Conservation (phyloP, 2,329 filamentous ascomycete genomes). For the Phialocephala sp. region DNA sequence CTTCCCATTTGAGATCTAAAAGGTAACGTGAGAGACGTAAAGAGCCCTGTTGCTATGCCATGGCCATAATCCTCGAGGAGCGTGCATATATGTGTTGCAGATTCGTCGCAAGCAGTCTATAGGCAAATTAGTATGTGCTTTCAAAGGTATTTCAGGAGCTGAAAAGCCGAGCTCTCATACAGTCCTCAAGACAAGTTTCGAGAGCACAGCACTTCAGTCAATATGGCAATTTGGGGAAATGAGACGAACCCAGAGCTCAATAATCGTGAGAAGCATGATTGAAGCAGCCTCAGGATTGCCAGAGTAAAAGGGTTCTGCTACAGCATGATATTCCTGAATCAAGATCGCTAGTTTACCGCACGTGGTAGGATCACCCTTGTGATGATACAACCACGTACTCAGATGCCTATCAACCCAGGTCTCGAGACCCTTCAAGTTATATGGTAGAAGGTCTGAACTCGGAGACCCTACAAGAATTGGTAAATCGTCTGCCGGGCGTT, state of each 20-base stretch:
- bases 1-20: slow-evolving; percentile 47
- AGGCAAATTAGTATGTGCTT: no score
- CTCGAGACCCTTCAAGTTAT: slow-evolving; percentile 51
- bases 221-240: no score
- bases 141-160: no score
- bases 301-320: slow-evolving; percentile 44
- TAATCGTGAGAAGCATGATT: slow-evolving; percentile 57
- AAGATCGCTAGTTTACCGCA: background rate
- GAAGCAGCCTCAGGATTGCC: slow-evolving; percentile 54
- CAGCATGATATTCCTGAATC: slow-evolving; percentile 41
- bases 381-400: slow-evolving; percentile 45
- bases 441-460: background rate
- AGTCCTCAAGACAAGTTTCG: no score
- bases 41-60: slow-evolving; percentile 46
- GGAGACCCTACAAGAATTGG: background rate
- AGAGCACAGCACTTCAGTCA: no score
- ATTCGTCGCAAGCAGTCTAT: slow-evolving; percentile 58
- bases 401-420: slow-evolving; percentile 52
- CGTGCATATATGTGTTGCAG: slow-evolving; percentile 45
- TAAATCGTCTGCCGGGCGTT: slow-evolving; percentile 14
- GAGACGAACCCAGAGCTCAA: slow-evolving; percentile 69
- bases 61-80: slow-evolving; percentile 54
- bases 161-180: no score
- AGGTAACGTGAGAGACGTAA: slow-evolving; percentile 52
- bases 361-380: slow-evolving; percentile 35